Evolutionary conservation across 2,329 filamentous ascomycete genomes (phyloP).

Genomic region (Penicillium sp.): DNA sequence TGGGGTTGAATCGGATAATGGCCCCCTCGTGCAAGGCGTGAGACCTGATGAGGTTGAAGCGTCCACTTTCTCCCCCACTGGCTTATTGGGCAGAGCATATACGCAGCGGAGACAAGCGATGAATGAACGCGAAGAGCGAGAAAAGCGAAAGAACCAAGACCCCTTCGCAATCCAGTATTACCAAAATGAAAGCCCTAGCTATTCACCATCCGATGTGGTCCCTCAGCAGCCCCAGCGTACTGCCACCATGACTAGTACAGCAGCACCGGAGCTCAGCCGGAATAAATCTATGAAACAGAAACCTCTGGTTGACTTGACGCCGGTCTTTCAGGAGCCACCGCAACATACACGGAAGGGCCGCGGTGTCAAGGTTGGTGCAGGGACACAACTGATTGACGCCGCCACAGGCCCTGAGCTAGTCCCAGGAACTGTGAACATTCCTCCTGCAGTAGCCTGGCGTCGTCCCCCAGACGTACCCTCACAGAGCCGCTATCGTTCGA

Average conservation of each 20-base stretch:
- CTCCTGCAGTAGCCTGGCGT: constrained; percentile 46
- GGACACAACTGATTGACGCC: constrained; percentile 45
- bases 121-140: constrained; percentile 44
- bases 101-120: constrained; percentile 45
- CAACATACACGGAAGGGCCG: constrained; percentile 40
- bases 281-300: constrained; percentile 57
- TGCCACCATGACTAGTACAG: constrained; percentile 37
- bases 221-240: constrained; percentile 32
- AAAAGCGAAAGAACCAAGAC: constrained; percentile 41
- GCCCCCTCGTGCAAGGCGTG: constrained; percentile 7
- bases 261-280: constrained; percentile 43
- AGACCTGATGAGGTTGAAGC: constrained; percentile 21
- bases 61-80: constrained; percentile 41
- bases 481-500: constrained; percentile 37
- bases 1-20: constrained; percentile 11
- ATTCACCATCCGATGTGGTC: constrained; percentile 34
- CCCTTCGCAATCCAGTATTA: constrained; percentile 59
- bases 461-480: constrained; percentile 28
- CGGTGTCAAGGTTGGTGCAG: constrained; percentile 49
- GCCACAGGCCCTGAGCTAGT: constrained; percentile 46
- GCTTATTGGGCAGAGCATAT: constrained; percentile 45
- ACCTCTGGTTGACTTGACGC: constrained; percentile 71
- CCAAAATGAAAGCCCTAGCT: constrained; percentile 45
- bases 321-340: constrained; percentile 66
- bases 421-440: constrained; percentile 39